Evolutionary conservation across 73 alveolate genomes (phyloP).

Genomic region (Paraurostyla sp.): DNA sequence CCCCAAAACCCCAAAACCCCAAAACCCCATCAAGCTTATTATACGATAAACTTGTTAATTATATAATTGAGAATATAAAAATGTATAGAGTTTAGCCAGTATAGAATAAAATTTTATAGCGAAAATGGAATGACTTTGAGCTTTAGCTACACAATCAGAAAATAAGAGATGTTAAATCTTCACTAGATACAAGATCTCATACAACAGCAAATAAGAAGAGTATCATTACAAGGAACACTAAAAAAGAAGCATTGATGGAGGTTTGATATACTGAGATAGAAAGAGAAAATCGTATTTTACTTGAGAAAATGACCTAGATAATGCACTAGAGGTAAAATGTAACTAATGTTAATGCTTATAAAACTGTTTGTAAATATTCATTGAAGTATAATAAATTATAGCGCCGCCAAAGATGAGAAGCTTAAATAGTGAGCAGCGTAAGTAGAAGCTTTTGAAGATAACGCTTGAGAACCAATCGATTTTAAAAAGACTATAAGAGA

Average conservation of each 20-base stretch:
- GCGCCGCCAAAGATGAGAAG: conserved; percentile 35
- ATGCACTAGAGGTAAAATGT: conserved; percentile 20
- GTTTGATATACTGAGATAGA: conserved; percentile 80
- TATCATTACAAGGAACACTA: conserved; percentile 62
- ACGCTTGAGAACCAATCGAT: conserved; percentile 67
- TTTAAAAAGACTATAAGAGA: conserved; percentile 66
- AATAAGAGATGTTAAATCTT: conserved; percentile 57
- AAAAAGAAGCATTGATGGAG: conserved; percentile 79
- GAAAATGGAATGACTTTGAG: conserved; percentile 65
- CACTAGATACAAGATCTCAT: conserved; percentile 31
- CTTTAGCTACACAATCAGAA: conserved; percentile 28
- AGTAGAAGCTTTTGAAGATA: conserved; percentile 38
- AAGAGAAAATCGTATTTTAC: conserved; percentile 80
- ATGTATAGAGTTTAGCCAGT: conserved; percentile 70
- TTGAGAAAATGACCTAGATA: conserved; percentile 82
- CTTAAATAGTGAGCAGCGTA: conserved; percentile 60
- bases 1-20: too few species aligned
- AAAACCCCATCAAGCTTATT: too few species aligned
- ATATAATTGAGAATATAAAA: conserved; percentile 12
- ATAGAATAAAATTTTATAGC: conserved; percentile 52
- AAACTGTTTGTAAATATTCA: background rate
- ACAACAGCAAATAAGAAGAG: background rate
- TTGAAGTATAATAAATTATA: background rate
- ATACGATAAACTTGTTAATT: too few species aligned
- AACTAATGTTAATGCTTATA: too few species aligned